Evolutionary conservation across 2,329 filamentous ascomycete species (phyloP).

Genomic region (Massarina eburnea): DNA sequence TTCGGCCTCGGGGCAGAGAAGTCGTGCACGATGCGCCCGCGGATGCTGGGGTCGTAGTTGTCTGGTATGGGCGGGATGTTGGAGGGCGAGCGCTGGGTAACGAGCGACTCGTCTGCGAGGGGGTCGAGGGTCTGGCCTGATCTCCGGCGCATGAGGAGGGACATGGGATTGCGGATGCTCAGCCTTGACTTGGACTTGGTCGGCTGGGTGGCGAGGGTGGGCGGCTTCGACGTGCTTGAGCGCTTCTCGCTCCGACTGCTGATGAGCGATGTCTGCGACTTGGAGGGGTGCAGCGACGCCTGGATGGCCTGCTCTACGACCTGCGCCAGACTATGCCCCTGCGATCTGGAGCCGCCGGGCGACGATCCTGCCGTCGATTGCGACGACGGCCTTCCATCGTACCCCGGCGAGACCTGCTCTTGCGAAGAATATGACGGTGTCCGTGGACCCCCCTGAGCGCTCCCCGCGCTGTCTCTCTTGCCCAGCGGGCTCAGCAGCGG

Average conservation of each 20-base stretch:
- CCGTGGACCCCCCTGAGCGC: slow-evolving; percentile 13
- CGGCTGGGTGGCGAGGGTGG: slow-evolving; percentile 20
- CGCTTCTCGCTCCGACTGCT: slow-evolving; percentile 36
- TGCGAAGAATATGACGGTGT: slow-evolving; percentile 22
- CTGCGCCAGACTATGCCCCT: slow-evolving; percentile 27
- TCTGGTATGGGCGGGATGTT: slow-evolving; percentile 55
- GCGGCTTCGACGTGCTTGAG: slow-evolving; percentile 23
- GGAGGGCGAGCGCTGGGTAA: slow-evolving; percentile 50
- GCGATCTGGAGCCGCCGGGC: slow-evolving; percentile 32
- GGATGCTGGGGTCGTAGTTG: slow-evolving; percentile 64
- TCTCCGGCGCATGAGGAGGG: slow-evolving; percentile 58
- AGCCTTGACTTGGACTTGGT: slow-evolving; percentile 53
- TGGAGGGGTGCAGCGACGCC: slow-evolving; percentile 26
- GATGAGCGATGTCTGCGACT: slow-evolving; percentile 37
- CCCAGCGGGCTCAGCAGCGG: slow-evolving; percentile 10
- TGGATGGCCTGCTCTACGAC: slow-evolving; percentile 19
- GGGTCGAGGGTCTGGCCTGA: slow-evolving; percentile 54
- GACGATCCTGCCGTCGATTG: slow-evolving; percentile 17
- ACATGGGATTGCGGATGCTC: slow-evolving; percentile 63
- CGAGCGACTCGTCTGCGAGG: slow-evolving; percentile 53
- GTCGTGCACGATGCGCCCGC: slow-evolving; percentile 65
- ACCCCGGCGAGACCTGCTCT: slow-evolving; percentile 19
- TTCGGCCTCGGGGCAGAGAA: slow-evolving; percentile 62
- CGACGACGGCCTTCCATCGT: slow-evolving; percentile 25
- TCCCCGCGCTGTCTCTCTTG: slow-evolving; percentile 1